A percentile compares a stretch with the other conserved stretches of the same genome.
phyloP scores from a whole-genome alignment of 2,329 filamentous ascomycete genomes.

The Orbilia quercus region DNA sequence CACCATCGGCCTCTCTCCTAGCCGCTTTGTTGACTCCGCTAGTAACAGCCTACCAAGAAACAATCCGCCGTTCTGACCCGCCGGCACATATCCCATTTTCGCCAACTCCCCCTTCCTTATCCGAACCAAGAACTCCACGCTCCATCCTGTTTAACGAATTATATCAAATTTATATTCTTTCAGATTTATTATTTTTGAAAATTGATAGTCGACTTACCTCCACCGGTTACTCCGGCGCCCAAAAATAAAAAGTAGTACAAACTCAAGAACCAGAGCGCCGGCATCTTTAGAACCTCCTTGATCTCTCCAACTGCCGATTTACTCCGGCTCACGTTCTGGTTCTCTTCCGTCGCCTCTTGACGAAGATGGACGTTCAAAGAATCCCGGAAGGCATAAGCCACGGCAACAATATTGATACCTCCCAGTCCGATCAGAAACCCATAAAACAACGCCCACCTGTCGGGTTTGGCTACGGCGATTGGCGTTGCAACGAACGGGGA shows the following conservation, averaged over 20 bases:
- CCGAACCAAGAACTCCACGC: conserved; percentile 73
- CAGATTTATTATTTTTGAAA: conserved; percentile 23
- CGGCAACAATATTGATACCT: conserved; percentile 66
- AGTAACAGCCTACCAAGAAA: conserved; percentile 70
- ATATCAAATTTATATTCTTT: no score
- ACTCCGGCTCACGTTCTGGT: conserved; percentile 59
- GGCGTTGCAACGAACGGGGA: conserved; percentile 69
- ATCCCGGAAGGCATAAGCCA: conserved; percentile 68
- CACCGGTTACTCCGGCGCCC: conserved; percentile 69
- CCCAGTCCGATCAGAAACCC: conserved; percentile 69
- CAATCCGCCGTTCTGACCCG: conserved; percentile 71
- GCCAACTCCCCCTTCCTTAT: conserved; percentile 70
- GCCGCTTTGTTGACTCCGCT: conserved; percentile 71
- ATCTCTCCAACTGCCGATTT: conserved; percentile 65
- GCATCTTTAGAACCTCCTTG: conserved; percentile 65
- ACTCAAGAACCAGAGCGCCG: conserved; percentile 70
- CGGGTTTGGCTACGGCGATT: conserved; percentile 65
- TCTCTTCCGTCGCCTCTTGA: conserved; percentile 48
- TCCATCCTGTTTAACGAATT: conserved; percentile 69
- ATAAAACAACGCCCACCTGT: conserved; percentile 70
- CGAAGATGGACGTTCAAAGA: conserved; percentile 61
- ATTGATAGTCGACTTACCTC: conserved; percentile 57
- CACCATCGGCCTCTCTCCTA: conserved; percentile 71
- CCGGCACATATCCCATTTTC: conserved; percentile 72
- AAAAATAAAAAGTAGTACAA: conserved; percentile 75